These are phyloP conservation scores for Wickerhamiella kurtzmanii DNA, from an alignment of 805 yeast species.

Conservation along the genomic window DNA sequence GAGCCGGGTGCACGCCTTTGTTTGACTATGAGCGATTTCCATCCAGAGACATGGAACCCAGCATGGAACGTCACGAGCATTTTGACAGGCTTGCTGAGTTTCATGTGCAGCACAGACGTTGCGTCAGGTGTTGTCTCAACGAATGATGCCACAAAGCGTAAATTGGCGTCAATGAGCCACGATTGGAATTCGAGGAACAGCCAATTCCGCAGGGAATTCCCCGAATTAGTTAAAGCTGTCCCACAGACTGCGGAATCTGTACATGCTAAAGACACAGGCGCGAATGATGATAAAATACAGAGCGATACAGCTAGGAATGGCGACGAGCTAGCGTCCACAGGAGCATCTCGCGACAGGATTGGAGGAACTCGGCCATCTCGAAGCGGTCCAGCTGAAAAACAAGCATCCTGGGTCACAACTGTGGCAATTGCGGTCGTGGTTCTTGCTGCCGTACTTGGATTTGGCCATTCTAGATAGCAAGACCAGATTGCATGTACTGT, in stretches of 20 bases:
- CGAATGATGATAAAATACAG: background rate
- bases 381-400: background rate
- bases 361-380: no score
- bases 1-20: conserved; percentile 65
- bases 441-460: background rate
- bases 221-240: conserved; percentile 31
- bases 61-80: conserved; percentile 86
- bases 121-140: conserved; percentile 68
- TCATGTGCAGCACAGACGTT: conserved; percentile 72
- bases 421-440: background rate
- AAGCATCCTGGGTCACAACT: background rate
- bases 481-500: background rate
- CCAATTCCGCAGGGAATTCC: conserved; percentile 50
- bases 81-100: conserved; percentile 69
- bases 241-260: background rate
- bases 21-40: conserved; percentile 77
- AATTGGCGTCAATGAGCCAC: conserved; percentile 43
- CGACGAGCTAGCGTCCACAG: no score
- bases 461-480: background rate
- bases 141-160: conserved; percentile 41
- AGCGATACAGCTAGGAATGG: background rate
- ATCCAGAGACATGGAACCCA: conserved; percentile 87
- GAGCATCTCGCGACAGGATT: no score
- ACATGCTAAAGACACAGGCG: background rate
- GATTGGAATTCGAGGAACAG: conserved; percentile 38